Evolutionary conservation across 352 stramenopile genomes (phyloP), one percentile per base, ranked within the genome.

Genomic region (Globisporangium canariense): DNA sequence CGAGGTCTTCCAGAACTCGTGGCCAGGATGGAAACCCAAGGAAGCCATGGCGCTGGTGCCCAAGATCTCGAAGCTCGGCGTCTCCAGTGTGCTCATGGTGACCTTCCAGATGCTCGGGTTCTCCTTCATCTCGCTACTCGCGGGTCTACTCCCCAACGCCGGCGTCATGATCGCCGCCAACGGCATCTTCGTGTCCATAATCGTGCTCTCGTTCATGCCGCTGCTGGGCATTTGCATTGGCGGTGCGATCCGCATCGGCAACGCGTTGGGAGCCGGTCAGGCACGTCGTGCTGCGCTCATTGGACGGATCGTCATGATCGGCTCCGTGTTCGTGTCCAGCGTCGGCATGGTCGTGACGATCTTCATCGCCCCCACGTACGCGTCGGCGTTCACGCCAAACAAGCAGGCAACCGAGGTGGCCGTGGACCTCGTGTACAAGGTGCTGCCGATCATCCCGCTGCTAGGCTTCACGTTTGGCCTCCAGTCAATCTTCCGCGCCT

Each of bases 161-260:
- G 64, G 56, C 14, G 47, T 66, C 38, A 57, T 60, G n/a, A 74
- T 74, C 65, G 68, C 54, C 16, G 68, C 68, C 0, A 68, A 74
- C 49, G 64, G 60, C 45, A 71, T 68, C 60, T 68, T 74, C 22
- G 30, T 41, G 16, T 66, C 64, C 2, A 61, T 74, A 30, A 53
- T 60, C 14, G 60, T 56, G 4, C 64, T 74, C 4, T 68, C 65
- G 13, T 62, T 71, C 49, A 70, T 71, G 64, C 52, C 67, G 16
- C 57, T 71, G 25, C 43, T 65, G 5, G 64, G 57, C 2, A 52
- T 74, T 14, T 60, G 51, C n/a, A 57, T 74, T 4, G 64, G 64
- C 4, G 68, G 68, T 1, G 67, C 68, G 36, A 62, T 71, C 20
- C 68, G 68, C 3, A 68, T 74, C 22, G 68, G 68, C 16, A 74